phyloP scores from a whole-genome alignment of 2,329 filamentous ascomycete genomes.

The Cladosporium sp. region DNA sequence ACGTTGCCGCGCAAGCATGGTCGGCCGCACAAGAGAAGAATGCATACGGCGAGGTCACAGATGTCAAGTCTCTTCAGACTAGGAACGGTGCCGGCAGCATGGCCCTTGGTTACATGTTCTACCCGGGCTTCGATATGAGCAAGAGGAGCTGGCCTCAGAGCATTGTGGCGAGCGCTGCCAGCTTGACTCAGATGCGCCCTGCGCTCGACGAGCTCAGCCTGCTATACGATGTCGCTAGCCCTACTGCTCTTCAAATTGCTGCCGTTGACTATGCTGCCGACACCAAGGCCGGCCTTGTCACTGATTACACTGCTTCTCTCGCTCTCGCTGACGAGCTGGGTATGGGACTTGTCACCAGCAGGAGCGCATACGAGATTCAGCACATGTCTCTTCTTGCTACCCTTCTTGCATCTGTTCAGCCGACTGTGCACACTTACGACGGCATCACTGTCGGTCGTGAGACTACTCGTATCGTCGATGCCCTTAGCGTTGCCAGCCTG shows the following conservation, averaged over 20 bases:
- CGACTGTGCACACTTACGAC: slow-evolving; percentile 87
- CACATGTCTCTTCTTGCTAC: slow-evolving; percentile 93
- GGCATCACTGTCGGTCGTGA: slow-evolving; percentile 80
- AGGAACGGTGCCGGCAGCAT: slow-evolving; percentile 85
- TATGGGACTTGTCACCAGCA: slow-evolving; percentile 79
- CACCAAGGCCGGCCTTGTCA: slow-evolving; percentile 69
- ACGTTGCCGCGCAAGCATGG: slow-evolving; percentile 81
- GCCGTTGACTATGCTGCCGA: slow-evolving; percentile 76
- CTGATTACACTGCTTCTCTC: slow-evolving; percentile 82
- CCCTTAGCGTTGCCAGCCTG: slow-evolving; percentile 71
- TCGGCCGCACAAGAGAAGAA: slow-evolving; percentile 69
- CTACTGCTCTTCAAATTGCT: slow-evolving; percentile 88
- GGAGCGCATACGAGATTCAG: slow-evolving; percentile 86
- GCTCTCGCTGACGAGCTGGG: slow-evolving; percentile 86
- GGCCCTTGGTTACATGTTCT: slow-evolving; percentile 96
- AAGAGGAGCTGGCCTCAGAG: slow-evolving; percentile 92
- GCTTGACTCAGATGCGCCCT: slow-evolving; percentile 75
- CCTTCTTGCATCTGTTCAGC: slow-evolving; percentile 72
- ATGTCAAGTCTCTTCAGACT: slow-evolving; percentile 79
- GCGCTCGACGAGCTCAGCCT: slow-evolving; percentile 88
- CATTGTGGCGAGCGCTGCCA: slow-evolving; percentile 82
- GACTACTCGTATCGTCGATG: slow-evolving; percentile 78
- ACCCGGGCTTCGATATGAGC: slow-evolving; percentile 87
- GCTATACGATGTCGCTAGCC: slow-evolving; percentile 87
- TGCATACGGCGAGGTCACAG: slow-evolving; percentile 75